Conservation (phyloP, 139 green algal genomes). For the Picochlorum sp. region DNA sequence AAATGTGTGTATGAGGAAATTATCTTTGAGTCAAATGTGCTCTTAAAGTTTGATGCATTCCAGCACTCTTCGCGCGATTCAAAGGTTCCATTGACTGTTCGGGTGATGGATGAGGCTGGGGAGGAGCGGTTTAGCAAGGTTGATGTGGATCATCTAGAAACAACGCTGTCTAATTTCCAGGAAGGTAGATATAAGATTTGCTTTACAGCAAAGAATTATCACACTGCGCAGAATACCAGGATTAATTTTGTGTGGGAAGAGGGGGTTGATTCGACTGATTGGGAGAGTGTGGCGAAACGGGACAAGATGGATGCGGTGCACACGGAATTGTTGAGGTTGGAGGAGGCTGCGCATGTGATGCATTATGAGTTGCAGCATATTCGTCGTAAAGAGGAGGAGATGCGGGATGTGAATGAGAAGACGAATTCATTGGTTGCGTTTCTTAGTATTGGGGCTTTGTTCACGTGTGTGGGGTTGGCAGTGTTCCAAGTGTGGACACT, state of each 20-base stretch:
- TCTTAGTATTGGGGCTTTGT: slow-evolving; percentile 64
- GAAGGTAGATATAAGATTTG: slow-evolving; percentile 83
- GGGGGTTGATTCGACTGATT: slow-evolving; percentile 74
- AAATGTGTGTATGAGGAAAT: slow-evolving; percentile 40
- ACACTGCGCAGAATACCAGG: slow-evolving; percentile 46
- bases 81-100: slow-evolving; percentile 9
- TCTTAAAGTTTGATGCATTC: slow-evolving; percentile 15
- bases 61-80: not conserved
- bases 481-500: slow-evolving; percentile 79
- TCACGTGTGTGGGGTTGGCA: slow-evolving; percentile 61
- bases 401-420: slow-evolving; percentile 86
- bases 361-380: slow-evolving; percentile 73
- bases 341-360: slow-evolving; percentile 60
- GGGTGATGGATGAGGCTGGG: slow-evolving; percentile 19
- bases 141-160: slow-evolving; percentile 39
- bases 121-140: slow-evolving; percentile 19
- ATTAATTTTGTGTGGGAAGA: slow-evolving; percentile 79
- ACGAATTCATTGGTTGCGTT: slow-evolving; percentile 80
- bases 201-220: slow-evolving; percentile 63
- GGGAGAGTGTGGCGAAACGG: slow-evolving; percentile 86
- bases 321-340: slow-evolving; percentile 62
- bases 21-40: slow-evolving; percentile 7
- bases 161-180: slow-evolving; percentile 66
- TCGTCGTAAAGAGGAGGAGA: slow-evolving; percentile 67
- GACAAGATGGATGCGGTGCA: slow-evolving; percentile 82